These are phyloP conservation scores for Boletellus ananas DNA, from an alignment of 768 basidiomycete genomes.

Conservation along the genomic window DNA sequence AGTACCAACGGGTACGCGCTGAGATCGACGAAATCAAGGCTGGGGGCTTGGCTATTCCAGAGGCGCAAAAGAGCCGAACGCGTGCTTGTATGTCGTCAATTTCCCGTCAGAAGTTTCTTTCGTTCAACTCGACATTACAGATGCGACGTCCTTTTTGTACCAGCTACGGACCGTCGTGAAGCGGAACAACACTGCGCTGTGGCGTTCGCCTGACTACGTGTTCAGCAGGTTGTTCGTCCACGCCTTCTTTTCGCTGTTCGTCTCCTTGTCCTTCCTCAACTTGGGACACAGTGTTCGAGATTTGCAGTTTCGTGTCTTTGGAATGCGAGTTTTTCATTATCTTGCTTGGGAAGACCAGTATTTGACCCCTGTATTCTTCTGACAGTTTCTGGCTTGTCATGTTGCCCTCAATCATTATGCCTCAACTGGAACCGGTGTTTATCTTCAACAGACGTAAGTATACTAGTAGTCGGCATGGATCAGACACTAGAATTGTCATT, in stretches of 20 bases:
- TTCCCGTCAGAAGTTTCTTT: neutral
- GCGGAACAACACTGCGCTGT: conserved; percentile 68
- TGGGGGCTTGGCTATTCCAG: conserved; percentile 42
- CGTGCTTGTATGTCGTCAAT: conserved; percentile 43
- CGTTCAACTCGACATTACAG: conserved; percentile 29
- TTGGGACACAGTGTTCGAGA: conserved; percentile 61
- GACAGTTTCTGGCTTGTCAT: conserved; percentile 63
- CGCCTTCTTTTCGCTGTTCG: conserved; percentile 62
- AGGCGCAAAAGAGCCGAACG: conserved; percentile 36
- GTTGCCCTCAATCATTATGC: conserved; percentile 72
- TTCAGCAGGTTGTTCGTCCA: conserved; percentile 80
- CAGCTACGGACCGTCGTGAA: conserved; percentile 66
- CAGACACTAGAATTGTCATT: neutral
- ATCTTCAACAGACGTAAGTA: conserved; percentile 58
- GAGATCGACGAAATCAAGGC: conserved; percentile 48
- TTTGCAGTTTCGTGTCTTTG: conserved; percentile 78
- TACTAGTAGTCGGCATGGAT: conserved; percentile 22
- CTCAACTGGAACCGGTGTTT: conserved; percentile 71
- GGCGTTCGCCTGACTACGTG: conserved; percentile 83
- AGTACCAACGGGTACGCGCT: conserved; percentile 40
- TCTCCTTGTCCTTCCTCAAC: conserved; percentile 78
- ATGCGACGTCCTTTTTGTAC: conserved; percentile 72
- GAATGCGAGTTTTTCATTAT: conserved; percentile 46
- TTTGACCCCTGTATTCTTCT: neutral
- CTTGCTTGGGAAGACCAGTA: neutral